A percentile compares a stretch with the other conserved stretches of the same genome.
Conservation (phyloP, 1,139 yeast genomes). For the Hyphopichia fennica region DNA sequence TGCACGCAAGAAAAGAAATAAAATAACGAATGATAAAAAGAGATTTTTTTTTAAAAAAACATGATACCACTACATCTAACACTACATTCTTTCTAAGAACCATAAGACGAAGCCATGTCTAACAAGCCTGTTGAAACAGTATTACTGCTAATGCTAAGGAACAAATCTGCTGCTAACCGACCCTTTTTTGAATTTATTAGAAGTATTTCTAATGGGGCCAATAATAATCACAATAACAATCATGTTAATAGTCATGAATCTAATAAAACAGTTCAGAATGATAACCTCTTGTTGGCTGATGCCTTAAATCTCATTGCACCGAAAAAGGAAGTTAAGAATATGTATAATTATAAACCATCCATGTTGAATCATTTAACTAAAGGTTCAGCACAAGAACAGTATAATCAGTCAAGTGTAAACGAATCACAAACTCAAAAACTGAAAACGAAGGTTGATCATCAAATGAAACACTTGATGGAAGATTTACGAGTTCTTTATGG, state of each 20-base stretch:
- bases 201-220: neutral
- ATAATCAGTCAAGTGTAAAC: constrained; percentile 5
- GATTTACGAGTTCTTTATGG: constrained; percentile 1
- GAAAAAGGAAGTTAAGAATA: constrained; percentile 6
- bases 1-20: neutral
- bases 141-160: neutral
- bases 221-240: neutral
- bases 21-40: neutral
- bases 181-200: neutral
- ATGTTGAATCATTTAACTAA: constrained; percentile 31
- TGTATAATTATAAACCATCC: constrained; percentile 32
- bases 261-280: constrained; percentile 7
- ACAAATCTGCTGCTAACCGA: neutral
- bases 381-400: constrained; percentile 34
- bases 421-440: neutral
- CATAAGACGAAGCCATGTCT: neutral
- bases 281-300: constrained; percentile 33
- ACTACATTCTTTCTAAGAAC: neutral
- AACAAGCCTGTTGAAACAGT: neutral
- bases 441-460: neutral
- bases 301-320: constrained; percentile 42
- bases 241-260: neutral
- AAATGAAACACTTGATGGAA: constrained; percentile 1
- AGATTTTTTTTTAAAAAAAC: too few relatives aligned
- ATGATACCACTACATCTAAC: too few relatives aligned